Evolutionary conservation across 257 asterid species (phyloP).

Genomic region (Dorcoceras hygrometricum): DNA sequence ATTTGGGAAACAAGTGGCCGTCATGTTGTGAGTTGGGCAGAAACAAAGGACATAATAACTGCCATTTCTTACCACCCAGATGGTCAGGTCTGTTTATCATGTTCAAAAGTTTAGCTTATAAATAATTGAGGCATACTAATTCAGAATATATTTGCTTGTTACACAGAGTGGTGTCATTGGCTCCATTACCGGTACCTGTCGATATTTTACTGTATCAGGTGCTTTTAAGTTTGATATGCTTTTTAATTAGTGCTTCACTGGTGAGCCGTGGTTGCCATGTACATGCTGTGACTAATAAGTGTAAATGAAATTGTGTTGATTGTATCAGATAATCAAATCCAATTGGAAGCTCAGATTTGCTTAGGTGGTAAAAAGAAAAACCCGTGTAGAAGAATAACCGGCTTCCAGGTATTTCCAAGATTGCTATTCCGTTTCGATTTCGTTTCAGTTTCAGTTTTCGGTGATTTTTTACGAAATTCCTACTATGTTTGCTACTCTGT

Average conservation of each 20-base stretch:
- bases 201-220: conserved; percentile 71
- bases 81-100: conserved; percentile 58
- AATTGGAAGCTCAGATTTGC: conserved; percentile 61
- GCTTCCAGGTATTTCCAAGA: conserved; percentile 68
- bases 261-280: neutral
- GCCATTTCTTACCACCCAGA: conserved; percentile 84
- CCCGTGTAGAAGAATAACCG: conserved; percentile 74
- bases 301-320: conserved; percentile 20
- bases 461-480: too few species aligned
- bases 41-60: conserved; percentile 76
- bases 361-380: conserved; percentile 75
- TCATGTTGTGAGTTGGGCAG: conserved; percentile 85
- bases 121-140: conserved; percentile 1
- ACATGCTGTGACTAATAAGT: neutral
- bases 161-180: conserved; percentile 82
- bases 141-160: conserved; percentile 21
- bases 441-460: neutral
- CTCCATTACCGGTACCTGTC: conserved; percentile 68
- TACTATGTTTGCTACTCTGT: conserved; percentile 1
- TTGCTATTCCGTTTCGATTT: conserved; percentile 16
- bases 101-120: neutral
- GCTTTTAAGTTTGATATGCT: neutral
- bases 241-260: neutral
- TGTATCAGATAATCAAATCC: conserved; percentile 60
- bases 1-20: conserved; percentile 64